Conservation (phyloP, 495 filamentous ascomycete species). For the Lasiosphaeris hirsuta region DNA sequence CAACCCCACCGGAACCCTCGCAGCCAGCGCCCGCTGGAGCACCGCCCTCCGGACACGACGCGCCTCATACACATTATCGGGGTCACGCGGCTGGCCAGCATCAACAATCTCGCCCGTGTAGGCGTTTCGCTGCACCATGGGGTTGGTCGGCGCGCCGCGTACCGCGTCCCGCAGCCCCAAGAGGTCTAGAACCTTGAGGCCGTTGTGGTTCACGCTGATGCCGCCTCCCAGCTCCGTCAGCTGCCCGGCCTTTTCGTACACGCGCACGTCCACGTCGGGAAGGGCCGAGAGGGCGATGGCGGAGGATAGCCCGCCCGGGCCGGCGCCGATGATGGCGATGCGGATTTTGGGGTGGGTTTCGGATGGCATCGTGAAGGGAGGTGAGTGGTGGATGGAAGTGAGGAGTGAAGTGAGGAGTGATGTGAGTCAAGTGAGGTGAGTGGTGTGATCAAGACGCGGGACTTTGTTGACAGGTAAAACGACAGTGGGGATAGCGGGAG, state of each 20-base stretch:
- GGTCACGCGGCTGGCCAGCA: conserved; percentile 21
- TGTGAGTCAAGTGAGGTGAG: too few relatives aligned
- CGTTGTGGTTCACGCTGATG: conserved; percentile 41
- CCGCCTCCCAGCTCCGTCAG: conserved; percentile 50
- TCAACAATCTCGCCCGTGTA: conserved; percentile 28
- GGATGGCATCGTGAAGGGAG: too few relatives aligned
- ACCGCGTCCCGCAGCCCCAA: conserved; percentile 41
- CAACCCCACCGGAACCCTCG: conserved; percentile 33
- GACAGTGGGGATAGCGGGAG: too few relatives aligned
- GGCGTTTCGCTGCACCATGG: conserved; percentile 26
- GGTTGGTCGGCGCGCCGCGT: conserved; percentile 25
- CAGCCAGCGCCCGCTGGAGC: conserved; percentile 40
- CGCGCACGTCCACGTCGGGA: conserved; percentile 40
- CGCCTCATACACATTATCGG: conserved; percentile 10
- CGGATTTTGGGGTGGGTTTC: not conserved
- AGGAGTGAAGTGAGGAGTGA: too few relatives aligned
- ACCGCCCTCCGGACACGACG: conserved; percentile 28
- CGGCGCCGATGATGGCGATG: conserved; percentile 45
- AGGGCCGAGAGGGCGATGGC: conserved; percentile 48
- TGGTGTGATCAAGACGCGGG: too few relatives aligned
- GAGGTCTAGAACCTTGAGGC: conserved; percentile 46
- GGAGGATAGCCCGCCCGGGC: conserved; percentile 47
- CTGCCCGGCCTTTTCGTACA: conserved; percentile 49
- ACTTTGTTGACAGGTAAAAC: too few relatives aligned
- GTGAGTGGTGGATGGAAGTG: not conserved